Percentiles rank a stretch among this genome's conserved stretches.
Conservation (phyloP, 495 filamentous ascomycete genomes). For the Aspergillus olivimuriae region DNA sequence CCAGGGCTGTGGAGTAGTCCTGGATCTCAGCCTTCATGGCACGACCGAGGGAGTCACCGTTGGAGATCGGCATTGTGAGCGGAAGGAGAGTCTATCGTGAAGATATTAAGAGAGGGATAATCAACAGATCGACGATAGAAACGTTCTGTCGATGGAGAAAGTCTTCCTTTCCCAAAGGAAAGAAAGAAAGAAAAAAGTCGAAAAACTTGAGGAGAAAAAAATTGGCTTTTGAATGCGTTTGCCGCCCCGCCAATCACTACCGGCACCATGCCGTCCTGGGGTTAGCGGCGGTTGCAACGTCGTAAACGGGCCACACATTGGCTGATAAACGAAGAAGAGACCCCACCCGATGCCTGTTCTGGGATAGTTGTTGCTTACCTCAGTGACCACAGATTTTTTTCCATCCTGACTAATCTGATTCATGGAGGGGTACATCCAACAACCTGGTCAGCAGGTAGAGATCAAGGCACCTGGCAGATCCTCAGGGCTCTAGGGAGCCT, state of each 20-base stretch:
- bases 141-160: constrained; percentile 48
- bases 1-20: constrained; percentile 63
- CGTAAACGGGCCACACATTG: constrained; percentile 18
- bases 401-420: too few relatives aligned
- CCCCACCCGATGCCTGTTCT: too few relatives aligned
- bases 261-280: constrained; percentile 13
- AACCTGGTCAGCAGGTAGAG: too few relatives aligned
- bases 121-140: constrained; percentile 40
- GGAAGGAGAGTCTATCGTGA: constrained; percentile 17
- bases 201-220: constrained; percentile 33
- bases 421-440: too few relatives aligned
- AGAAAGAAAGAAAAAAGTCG: constrained; percentile 45
- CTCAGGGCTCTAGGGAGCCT: too few relatives aligned
- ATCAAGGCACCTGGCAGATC: too few relatives aligned
- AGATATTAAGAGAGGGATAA: constrained; percentile 19
- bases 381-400: too few relatives aligned
- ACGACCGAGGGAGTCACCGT: constrained; percentile 49
- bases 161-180: constrained; percentile 50
- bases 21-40: constrained; percentile 41
- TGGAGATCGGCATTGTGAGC: constrained; percentile 61
- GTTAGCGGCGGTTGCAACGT: constrained; percentile 13
- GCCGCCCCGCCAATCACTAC: constrained; percentile 11
- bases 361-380: too few relatives aligned
- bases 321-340: constrained; percentile 30
- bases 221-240: constrained; percentile 28